Evolutionary conservation across 2,329 filamentous ascomycete species (phyloP), one percentile per base, ranked within the genome.

Genomic region (Penicillium sp.): DNA sequence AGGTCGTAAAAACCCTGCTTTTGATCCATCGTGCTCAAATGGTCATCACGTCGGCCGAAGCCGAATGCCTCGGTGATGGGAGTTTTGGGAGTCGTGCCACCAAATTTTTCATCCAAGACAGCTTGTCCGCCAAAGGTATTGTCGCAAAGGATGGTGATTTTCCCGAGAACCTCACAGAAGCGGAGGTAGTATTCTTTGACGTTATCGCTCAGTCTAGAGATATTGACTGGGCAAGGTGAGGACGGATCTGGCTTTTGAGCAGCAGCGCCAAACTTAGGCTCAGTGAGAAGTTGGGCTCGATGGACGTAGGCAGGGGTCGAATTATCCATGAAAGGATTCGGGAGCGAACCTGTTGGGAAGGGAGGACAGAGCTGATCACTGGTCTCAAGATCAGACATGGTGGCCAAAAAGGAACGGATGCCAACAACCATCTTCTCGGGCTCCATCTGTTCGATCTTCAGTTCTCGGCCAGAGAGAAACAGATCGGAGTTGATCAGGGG

Each of bases 361-460:
- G 92, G 90, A 2, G 95, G 95, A 25, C 84, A 84, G 12, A 88
- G 85, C 63, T 87, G 84, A 51, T 93, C 89, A 28, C 89, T 89
- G 63, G 90, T 94, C 75, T 99, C 95, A 28, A 98, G 81, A 73
- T 99, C 95, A 0, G 90, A 86, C 86, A 99, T 94, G 66, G 98
- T 92, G 35, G 90, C 91, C 31, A 99, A 82, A 73, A 98, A 99
- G 3, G 95, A 91, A 63, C 92, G 87, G 63, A 99, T 99, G 2
- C 93, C 95, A 67, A 99, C 90, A n/a, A 98, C 94, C 79, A 97
- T 96, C 69, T 91, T 90, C 72, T 99, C 96, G 0, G 96, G 95
- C 63, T 99, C 95, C 62, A 99, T 84, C 71, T 96, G 91, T 71
- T 98, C 95, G 31, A 97, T 90, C 71, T 87, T 92, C 43, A 95